Evolutionary conservation across 495 filamentous ascomycete genomes (phyloP).

Genomic region (Lichina pygmaea): DNA sequence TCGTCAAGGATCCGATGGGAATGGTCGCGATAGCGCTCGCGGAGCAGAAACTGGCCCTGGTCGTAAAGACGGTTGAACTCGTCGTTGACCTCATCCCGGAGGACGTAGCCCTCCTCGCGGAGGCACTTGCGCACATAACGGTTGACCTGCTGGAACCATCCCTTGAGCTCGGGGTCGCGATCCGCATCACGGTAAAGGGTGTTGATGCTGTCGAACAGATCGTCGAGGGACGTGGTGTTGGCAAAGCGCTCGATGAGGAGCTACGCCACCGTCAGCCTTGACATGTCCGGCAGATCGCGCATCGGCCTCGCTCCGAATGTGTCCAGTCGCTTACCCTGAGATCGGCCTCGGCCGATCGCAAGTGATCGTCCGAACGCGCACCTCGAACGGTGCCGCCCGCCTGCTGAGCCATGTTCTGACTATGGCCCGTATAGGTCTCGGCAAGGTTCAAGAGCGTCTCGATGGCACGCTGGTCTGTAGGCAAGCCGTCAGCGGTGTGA

Average conservation of each 20-base stretch:
- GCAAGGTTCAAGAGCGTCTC: conserved; percentile 61
- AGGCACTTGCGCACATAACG: conserved; percentile 58
- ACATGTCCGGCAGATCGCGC: background rate
- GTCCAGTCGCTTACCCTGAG: conserved; percentile 32
- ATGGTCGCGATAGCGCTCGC: conserved; percentile 65
- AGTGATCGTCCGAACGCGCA: conserved; percentile 27
- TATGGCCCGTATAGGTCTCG: conserved; percentile 62
- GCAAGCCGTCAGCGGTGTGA: background rate
- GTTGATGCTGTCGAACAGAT: conserved; percentile 67
- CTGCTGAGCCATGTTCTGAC: conserved; percentile 32
- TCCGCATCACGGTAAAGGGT: conserved; percentile 80
- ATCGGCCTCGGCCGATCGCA: conserved; percentile 49
- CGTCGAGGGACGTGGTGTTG: conserved; percentile 71
- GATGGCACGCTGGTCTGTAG: conserved; percentile 52
- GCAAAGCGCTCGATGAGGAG: conserved; percentile 83
- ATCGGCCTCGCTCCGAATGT: background rate
- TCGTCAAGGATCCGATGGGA: conserved; percentile 75
- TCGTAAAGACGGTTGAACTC: conserved; percentile 75
- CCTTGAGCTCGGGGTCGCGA: conserved; percentile 57
- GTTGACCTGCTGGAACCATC: conserved; percentile 69
- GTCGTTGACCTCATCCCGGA: conserved; percentile 54
- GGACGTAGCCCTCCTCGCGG: conserved; percentile 70
- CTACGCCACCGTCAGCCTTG: conserved; percentile 27
- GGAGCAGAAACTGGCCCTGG: conserved; percentile 64
- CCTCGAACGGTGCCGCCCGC: conserved; percentile 39